Percentiles rank a stretch among this genome's conserved stretches.
Evolutionary conservation across 192 early-diverging fungal species (phyloP).

Genomic region (Coemansia sp.): DNA sequence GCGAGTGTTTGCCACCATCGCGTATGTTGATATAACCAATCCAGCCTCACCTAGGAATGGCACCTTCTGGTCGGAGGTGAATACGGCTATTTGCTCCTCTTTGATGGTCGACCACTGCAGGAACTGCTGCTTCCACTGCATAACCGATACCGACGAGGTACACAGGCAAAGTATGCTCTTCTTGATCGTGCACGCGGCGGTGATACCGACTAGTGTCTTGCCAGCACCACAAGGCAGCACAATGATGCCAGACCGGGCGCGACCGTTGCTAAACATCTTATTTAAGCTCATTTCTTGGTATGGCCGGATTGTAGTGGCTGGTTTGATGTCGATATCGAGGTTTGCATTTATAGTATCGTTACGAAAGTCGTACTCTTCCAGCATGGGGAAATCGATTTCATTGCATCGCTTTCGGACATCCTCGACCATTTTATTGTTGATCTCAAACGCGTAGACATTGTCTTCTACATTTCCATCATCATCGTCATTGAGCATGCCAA

Average conservation of each 20-base stretch:
- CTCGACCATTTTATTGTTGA: conserved; percentile 65
- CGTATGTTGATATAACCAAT: conserved; percentile 95
- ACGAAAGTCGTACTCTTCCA: conserved; percentile 98
- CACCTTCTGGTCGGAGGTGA: conserved; percentile 92
- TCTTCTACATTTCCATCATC: conserved; percentile 71
- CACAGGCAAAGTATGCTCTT: conserved; percentile 93
- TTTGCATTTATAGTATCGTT: conserved; percentile 65
- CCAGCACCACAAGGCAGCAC: conserved; percentile 98
- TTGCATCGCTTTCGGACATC: conserved; percentile 83
- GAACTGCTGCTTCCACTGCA: conserved; percentile 99
- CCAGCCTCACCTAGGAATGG: conserved; percentile 84
- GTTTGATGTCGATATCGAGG: conserved; percentile 83
- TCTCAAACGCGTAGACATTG: conserved; percentile 78
- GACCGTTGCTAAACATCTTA: conserved; percentile 98
- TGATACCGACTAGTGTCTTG: conserved; percentile 97
- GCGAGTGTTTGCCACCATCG: conserved; percentile 91
- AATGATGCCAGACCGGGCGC: conserved; percentile 93
- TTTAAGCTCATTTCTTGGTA: conserved; percentile 93
- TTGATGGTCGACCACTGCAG: conserved; percentile 91
- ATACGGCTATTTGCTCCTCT: conserved; percentile 88
- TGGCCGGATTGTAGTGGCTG: conserved; percentile 86
- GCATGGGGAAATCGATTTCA: conserved; percentile 87
- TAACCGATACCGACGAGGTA: conserved; percentile 89
- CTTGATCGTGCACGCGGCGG: conserved; percentile 94
- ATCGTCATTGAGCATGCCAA: conserved; percentile 56